Conservation (phyloP, 495 filamentous ascomycete species). For the Hypoxylon subgilvum region DNA sequence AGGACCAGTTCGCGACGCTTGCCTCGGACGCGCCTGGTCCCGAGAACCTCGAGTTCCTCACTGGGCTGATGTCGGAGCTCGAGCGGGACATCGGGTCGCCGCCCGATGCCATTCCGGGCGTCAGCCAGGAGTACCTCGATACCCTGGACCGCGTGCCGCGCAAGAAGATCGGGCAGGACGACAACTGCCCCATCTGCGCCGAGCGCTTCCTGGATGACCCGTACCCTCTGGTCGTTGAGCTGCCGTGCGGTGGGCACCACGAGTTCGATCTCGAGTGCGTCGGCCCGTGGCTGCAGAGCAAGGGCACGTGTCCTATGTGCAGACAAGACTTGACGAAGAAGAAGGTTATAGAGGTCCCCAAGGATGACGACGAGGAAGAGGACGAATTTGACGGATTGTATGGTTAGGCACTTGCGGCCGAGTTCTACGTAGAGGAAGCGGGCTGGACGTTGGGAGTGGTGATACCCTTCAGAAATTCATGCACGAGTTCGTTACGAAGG, state of each 20-base stretch:
- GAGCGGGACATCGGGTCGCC: conserved; percentile 68
- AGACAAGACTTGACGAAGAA: conserved; percentile 77
- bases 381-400: conserved; percentile 79
- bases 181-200: conserved; percentile 85
- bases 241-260: conserved; percentile 84
- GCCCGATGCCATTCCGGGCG: conserved; percentile 72
- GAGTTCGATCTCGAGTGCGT: conserved; percentile 94
- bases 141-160: conserved; percentile 79
- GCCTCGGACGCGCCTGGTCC: conserved; percentile 56
- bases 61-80: conserved; percentile 66
- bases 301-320: conserved; percentile 89
- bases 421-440: conserved; percentile 3
- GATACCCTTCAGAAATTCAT: conserved; percentile 28
- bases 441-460: conserved; percentile 10
- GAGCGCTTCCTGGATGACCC: conserved; percentile 80
- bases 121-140: conserved; percentile 81
- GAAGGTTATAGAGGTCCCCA: conserved; percentile 52
- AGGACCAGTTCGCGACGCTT: conserved; percentile 56
- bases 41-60: conserved; percentile 67
- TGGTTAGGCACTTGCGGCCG: conserved; percentile 51
- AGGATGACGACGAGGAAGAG: conserved; percentile 65
- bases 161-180: conserved; percentile 66
- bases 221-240: conserved; percentile 81
- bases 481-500: background rate
- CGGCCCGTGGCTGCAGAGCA: conserved; percentile 85